phyloP scores from a whole-genome alignment of 1,284 basidiomycete genomes.

The Microbotryomycetes sp. region DNA sequence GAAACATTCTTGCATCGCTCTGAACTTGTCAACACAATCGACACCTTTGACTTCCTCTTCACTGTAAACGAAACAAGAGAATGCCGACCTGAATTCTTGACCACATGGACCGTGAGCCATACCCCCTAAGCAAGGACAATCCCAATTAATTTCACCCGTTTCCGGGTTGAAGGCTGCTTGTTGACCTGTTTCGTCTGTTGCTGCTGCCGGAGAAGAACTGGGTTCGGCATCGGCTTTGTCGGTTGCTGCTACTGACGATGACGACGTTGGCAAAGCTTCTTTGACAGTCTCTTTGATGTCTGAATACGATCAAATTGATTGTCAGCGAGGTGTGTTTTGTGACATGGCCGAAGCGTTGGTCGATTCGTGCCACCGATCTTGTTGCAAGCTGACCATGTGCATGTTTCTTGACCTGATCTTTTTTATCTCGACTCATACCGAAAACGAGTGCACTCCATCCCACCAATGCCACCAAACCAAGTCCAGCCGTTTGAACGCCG shows the following conservation, averaged over 20 bases:
- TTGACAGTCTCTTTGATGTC: slow-evolving; percentile 6
- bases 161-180: slow-evolving; percentile 67
- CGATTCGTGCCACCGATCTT: not conserved
- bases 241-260: not conserved
- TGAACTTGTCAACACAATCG: slow-evolving; percentile 96
- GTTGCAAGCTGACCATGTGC: not conserved
- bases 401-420: slow-evolving; percentile 4
- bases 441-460: slow-evolving; percentile 23
- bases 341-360: not conserved
- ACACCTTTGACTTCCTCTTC: slow-evolving; percentile 96
- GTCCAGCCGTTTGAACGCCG: slow-evolving; percentile 13
- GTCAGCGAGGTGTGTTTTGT: not conserved
- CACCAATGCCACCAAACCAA: slow-evolving; percentile 19
- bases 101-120: slow-evolving; percentile 98
- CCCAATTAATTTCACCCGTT: slow-evolving; percentile 98
- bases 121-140: slow-evolving; percentile 93
- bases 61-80: slow-evolving; percentile 93
- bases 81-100: slow-evolving; percentile 86
- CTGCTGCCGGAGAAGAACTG: not conserved
- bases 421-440: slow-evolving; percentile 6
- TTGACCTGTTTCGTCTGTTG: slow-evolving; percentile 14
- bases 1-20: slow-evolving; percentile 97
- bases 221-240: no score
- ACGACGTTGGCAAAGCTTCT: not conserved
- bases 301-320: no score